phyloP scores from a whole-genome alignment of 768 basidiomycete species.

The Clavaria fumosa region DNA sequence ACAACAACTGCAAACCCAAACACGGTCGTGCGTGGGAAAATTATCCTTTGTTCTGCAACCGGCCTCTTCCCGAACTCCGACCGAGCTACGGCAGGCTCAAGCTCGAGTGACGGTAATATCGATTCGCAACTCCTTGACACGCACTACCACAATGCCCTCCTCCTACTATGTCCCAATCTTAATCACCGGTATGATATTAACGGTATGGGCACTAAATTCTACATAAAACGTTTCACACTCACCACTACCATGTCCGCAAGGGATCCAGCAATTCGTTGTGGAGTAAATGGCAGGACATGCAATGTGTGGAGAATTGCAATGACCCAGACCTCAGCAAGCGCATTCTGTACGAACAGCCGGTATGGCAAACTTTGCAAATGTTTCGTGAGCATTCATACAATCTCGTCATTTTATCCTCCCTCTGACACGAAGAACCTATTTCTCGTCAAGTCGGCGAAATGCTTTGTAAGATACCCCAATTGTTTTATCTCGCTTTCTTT shows the following conservation, averaged over 20 bases:
- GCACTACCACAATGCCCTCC: conserved; percentile 39
- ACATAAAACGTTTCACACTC: neutral
- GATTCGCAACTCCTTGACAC: conserved; percentile 6
- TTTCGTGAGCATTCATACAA: conserved; percentile 41
- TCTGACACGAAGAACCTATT: conserved; percentile 14
- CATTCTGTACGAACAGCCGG: conserved; percentile 85
- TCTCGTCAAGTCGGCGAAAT: conserved; percentile 72
- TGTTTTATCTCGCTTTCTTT: conserved; percentile 11
- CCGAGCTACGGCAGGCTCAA: neutral
- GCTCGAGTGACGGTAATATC: conserved; percentile 8
- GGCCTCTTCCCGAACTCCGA: no score
- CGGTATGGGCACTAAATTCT: conserved; percentile 28
- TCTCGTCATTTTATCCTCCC: conserved; percentile 9
- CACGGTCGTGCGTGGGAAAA: no score
- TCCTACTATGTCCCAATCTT: conserved; percentile 61
- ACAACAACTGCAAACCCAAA: no score
- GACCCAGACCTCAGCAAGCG: conserved; percentile 43
- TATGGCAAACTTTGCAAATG: conserved; percentile 87
- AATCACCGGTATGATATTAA: conserved; percentile 86
- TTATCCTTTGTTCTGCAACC: no score
- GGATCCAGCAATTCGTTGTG: conserved; percentile 71
- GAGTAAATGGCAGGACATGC: conserved; percentile 93
- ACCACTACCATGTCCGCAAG: conserved; percentile 23
- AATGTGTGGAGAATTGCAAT: conserved; percentile 90
- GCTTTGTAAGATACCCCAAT: no score